Evolutionary conservation across 345 rosid genomes (phyloP), one percentile per base, ranked within the genome.

Genomic region (Citrus cavaleriei): DNA sequence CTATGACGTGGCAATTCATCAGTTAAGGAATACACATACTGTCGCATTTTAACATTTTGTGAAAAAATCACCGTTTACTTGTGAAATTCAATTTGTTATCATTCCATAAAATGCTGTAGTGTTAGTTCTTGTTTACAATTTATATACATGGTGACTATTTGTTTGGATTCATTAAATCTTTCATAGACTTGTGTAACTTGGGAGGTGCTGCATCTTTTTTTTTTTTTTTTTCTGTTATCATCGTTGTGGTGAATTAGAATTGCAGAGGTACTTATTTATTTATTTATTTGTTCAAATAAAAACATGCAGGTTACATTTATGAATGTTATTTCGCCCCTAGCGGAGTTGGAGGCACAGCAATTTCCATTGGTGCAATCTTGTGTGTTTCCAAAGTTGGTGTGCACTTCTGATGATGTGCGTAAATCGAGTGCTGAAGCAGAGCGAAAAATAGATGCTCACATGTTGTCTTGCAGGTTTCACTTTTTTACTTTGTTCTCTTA

Each of bases 361-460:
- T 87, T 88, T 70, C 86, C 99, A 4, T 84, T 90, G 78, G 86
- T 91, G 62, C 97, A 95, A 76, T 93, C 91, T 71, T 95, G 97
- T 75, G 84, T 90, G 79, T 80, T 91, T 65, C 98, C 91, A 1
- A 93, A 89, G 85, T 80, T 95, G 79, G 92, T 93, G 25, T 90
- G 91, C 42, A 73, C 89, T 38, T 82, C 70, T 0, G 93, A 88
- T 59, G 91, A 80, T 61, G 93, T 89, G 77, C 87, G 91, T 64
- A 92, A 84, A 84, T 95, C 98, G 16, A 90, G 99, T 75, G 89
- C 86, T 59, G 93, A 92, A 88, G 98, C 97, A 0, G 98, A 93
- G 85, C 78, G 80, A 63, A 90, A 84, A 81, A 92, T 95, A 61
- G 95, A 92, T 80, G 85, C 87, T 66, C 94, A 92, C 78, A 69